A percentile compares a stretch with the other conserved stretches of the same genome.
phyloP scores from a whole-genome alignment of 2,329 filamentous ascomycete genomes.

The Knufia fluminis region DNA sequence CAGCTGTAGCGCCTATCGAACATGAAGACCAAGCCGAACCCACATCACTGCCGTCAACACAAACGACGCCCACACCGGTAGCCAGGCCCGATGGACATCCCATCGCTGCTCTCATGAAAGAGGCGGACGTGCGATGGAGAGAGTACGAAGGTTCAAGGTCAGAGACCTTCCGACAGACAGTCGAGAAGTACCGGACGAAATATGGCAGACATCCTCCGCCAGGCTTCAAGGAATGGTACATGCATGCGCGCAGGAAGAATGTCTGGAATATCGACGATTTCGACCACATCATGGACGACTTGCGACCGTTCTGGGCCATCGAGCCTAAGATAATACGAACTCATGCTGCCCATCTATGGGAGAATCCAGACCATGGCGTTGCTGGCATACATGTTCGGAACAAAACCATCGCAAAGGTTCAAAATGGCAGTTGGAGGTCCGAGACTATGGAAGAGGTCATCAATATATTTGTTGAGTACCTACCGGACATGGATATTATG shows the following conservation, averaged over 20 bases:
- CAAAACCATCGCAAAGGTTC: constrained; percentile 29
- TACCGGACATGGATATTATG: constrained; percentile 59
- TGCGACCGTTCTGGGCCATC: constrained; percentile 32
- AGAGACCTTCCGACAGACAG: constrained; percentile 30
- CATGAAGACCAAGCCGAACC: neutral
- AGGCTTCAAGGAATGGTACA: constrained; percentile 33
- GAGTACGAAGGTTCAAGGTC: constrained; percentile 28
- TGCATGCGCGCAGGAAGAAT: constrained; percentile 29
- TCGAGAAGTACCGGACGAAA: constrained; percentile 30
- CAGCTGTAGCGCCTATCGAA: neutral
- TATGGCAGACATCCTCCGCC: constrained; percentile 34
- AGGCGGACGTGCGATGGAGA: constrained; percentile 29
- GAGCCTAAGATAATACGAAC: constrained; percentile 27
- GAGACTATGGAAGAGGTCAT: constrained; percentile 39
- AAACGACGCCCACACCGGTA: constrained; percentile 3
- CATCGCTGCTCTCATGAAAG: constrained; percentile 27
- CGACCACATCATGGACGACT: constrained; percentile 26
- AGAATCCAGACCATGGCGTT: constrained; percentile 24
- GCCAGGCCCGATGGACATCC: constrained; percentile 24
- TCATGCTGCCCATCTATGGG: constrained; percentile 28
- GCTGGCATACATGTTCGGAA: constrained; percentile 29
- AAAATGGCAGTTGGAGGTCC: constrained; percentile 33
- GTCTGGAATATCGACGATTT: constrained; percentile 31
- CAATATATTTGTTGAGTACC: constrained; percentile 41
- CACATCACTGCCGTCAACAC: neutral